These are phyloP conservation scores for Paracamarosporium sp. DNA, from an alignment of 2,329 filamentous ascomycete genomes.

Conservation along the genomic window DNA sequence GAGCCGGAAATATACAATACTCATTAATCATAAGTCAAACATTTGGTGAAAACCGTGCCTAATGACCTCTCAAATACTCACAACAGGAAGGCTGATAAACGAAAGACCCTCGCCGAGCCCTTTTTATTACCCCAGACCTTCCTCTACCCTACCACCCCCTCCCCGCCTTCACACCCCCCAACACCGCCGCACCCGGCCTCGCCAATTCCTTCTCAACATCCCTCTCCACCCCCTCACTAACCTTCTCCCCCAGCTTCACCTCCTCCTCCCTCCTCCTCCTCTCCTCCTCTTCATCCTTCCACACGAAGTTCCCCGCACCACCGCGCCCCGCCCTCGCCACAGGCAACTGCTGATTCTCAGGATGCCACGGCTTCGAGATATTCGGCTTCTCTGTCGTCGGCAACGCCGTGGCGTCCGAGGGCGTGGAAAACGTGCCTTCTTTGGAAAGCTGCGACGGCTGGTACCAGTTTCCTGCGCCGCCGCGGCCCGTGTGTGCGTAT, in stretches of 20 bases:
- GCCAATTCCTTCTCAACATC: constrained; percentile 50
- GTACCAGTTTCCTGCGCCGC: constrained; percentile 57
- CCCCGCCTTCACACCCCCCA: constrained; percentile 43
- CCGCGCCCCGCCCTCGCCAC: constrained; percentile 49
- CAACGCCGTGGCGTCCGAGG: constrained; percentile 34
- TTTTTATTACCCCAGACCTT: not conserved
- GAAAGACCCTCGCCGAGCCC: too few species aligned
- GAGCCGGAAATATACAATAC: not conserved
- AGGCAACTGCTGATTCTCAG: constrained; percentile 40
- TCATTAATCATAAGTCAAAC: not conserved
- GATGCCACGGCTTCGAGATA: constrained; percentile 44
- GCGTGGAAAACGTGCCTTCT: constrained; percentile 47
- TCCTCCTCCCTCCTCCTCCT: constrained; percentile 28
- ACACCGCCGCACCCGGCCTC: constrained; percentile 47
- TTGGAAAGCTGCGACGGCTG: constrained; percentile 48
- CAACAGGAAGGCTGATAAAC: too few species aligned
- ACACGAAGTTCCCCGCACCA: constrained; percentile 57
- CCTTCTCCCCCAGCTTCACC: constrained; percentile 34
- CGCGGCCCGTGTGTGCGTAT: constrained; percentile 54
- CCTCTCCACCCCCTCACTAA: constrained; percentile 47
- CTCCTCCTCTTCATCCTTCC: constrained; percentile 44
- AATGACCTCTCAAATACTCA: too few species aligned
- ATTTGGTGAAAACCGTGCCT: too few species aligned
- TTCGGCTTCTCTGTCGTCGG: constrained; percentile 34
- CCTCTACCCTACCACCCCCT: constrained; percentile 27